Percentiles rank a stretch among this genome's conserved stretches.
Evolutionary conservation across 306 rosid species (phyloP).

Genomic region (Dalbergia cochinchinensis): DNA sequence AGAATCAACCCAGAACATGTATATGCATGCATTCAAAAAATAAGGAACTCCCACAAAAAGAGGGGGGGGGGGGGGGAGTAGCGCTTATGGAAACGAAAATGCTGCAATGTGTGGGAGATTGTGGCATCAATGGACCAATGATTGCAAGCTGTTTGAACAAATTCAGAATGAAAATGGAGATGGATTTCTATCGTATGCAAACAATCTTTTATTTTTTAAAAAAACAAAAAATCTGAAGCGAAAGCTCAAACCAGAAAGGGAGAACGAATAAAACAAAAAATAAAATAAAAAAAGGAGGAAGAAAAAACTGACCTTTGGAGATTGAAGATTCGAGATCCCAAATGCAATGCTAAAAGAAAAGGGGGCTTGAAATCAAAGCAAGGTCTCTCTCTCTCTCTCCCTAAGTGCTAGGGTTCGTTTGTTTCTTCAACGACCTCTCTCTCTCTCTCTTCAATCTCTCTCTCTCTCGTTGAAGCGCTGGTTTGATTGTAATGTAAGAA

Average conservation of each 20-base stretch:
- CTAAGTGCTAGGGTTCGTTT: slow-evolving; percentile 65
- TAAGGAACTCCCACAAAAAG: not conserved
- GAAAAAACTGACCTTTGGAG: slow-evolving; percentile 55
- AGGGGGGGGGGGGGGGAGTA: slow-evolving; percentile 35
- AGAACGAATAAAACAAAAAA: not conserved
- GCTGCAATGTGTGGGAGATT: slow-evolving; percentile 48
- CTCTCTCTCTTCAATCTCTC: slow-evolving; percentile 25
- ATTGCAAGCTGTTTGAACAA: slow-evolving; percentile 34
- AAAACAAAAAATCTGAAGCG: slow-evolving; percentile 2
- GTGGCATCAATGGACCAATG: slow-evolving; percentile 30
- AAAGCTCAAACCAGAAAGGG: slow-evolving; percentile 15
- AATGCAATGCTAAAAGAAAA: slow-evolving; percentile 53
- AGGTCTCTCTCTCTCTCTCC: slow-evolving; percentile 32
- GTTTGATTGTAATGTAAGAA: slow-evolving; percentile 36
- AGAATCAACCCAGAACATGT: slow-evolving; percentile 41
- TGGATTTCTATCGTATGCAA: slow-evolving; percentile 48
- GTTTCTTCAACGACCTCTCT: slow-evolving; percentile 46
- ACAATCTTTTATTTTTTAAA: not conserved
- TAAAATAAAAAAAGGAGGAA: not conserved
- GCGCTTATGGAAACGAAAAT: slow-evolving; percentile 40
- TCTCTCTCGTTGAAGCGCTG: slow-evolving; percentile 55
- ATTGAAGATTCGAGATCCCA: slow-evolving; percentile 73
- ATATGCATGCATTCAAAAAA: slow-evolving; percentile 23
- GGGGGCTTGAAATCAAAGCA: slow-evolving; percentile 57
- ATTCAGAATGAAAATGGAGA: slow-evolving; percentile 44